Evolutionary conservation across 768 basidiomycete genomes (phyloP).

Genomic region (Leccinum broughii): DNA sequence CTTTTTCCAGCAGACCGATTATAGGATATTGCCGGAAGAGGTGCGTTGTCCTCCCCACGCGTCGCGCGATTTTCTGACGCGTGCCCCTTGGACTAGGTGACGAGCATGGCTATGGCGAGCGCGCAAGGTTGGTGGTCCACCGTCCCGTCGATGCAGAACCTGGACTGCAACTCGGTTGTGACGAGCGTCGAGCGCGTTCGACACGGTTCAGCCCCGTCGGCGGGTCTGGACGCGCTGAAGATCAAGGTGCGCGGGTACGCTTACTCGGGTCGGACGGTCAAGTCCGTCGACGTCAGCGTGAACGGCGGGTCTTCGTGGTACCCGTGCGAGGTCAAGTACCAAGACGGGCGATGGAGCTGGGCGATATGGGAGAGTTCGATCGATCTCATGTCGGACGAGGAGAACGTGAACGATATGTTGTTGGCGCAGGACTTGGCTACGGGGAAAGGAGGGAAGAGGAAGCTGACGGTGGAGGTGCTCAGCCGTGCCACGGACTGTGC

Average conservation of each 20-base stretch:
- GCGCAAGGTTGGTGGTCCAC: slow-evolving; percentile 46
- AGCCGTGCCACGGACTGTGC: slow-evolving; percentile 54
- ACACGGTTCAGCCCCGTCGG: background rate
- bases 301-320: slow-evolving; percentile 56
- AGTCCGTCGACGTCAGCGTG: slow-evolving; percentile 49
- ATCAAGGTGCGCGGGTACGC: slow-evolving; percentile 55
- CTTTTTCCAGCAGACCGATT: slow-evolving; percentile 73
- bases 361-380: slow-evolving; percentile 63
- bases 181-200: slow-evolving; percentile 25
- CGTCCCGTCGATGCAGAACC: slow-evolving; percentile 56
- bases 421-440: background rate
- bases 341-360: slow-evolving; percentile 72
- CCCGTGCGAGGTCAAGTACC: slow-evolving; percentile 53
- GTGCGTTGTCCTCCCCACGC: slow-evolving; percentile 29
- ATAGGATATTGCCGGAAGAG: slow-evolving; percentile 59
- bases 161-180: slow-evolving; percentile 65
- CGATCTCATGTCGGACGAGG: slow-evolving; percentile 27
- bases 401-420: slow-evolving; percentile 17
- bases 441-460: slow-evolving; percentile 16
- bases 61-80: background rate
- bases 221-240: slow-evolving; percentile 24
- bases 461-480: slow-evolving; percentile 26
- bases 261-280: slow-evolving; percentile 48
- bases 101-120: slow-evolving; percentile 26
- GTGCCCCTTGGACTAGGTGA: slow-evolving; percentile 19